Base-by-base conservation (phyloP, 202 grass and related monocot genomes). In the Elaeis oleifera region DNA sequence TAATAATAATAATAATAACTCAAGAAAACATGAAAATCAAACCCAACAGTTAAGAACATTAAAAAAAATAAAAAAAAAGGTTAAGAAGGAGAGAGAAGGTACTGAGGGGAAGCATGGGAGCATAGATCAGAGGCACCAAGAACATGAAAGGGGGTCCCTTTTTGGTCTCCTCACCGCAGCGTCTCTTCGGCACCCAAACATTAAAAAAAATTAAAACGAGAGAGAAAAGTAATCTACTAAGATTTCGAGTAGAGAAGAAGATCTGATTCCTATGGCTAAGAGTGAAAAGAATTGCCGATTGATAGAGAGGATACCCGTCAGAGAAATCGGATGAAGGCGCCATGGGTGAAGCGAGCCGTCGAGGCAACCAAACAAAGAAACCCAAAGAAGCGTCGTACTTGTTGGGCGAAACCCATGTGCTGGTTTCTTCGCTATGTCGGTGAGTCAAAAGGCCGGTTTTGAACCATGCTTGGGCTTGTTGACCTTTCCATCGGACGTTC, bases 111-210 rank as follows among this genome's bases (percentile, higher is more conserved):
- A 97, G 82, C 17, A 67, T 64, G 2, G 88, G 94, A 70, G 94
- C 94, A 72, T 86, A 89, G 65, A 89, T 60, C 60, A 97, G 94
- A 53, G 94, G 94, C 20, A 97, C 71, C 24, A 97, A 74, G 67
- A 97, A 70, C 71, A 85, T 80, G 23, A 70, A 60, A 26, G 78
- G 78, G 51, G 84, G 85, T 54, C 86, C 81, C 23, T 78, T 72
- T 77, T 78, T 23, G 44, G 36, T 39, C 36, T 80, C 52, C 60
- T 84, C 73, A 70, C 79, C 71, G 21, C 81, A 17, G 77, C 81
- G 54, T 89, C 79, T 16, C 82, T 83, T 52, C 36, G 31, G 61
- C 48, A 39, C 36, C 36, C 6, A 39, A 39, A 13, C 36, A 39
- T 39, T 39, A 13, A 39, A 39, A 39, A 36, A 39, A 11, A 39